Base-by-base conservation (phyloP, 2,329 filamentous ascomycete species). In the Aspergillus fijiensis region DNA sequence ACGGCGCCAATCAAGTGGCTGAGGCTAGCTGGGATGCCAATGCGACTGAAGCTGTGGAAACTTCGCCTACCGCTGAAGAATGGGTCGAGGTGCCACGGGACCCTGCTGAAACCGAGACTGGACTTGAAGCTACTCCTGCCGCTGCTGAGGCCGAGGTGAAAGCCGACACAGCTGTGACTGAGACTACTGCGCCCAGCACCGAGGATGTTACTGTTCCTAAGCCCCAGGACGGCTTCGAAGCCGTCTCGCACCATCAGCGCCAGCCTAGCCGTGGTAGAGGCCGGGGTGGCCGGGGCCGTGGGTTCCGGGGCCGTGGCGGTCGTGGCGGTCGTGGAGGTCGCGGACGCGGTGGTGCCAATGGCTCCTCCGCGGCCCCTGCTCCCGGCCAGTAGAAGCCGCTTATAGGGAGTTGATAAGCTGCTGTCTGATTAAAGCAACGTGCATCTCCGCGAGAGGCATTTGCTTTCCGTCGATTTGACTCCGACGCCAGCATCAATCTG, bases 51-150 rank as follows among this genome's bases (percentile, higher is more conserved):
- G 77, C 81, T 16, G 63, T 74, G 23, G 78, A 80, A 53, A 79
- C 82, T 58, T 79, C 82, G 25, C 72, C 82, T 12, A 73, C 73
- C 48, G 79, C 82, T 29, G 90, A 93, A 66, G 84, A 82, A 56
- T 95, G 91, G 85, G 89, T 96, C 61, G 86, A 92, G 73, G 81
- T 91, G 49, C 86, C 91, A 55, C 86, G 89, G 59, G 86, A 93
- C 70, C 84, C 88, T 51, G 79, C 85, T 55, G 92, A 96, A 81
- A 88, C 89, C 5, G 90, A 95, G 63, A 86, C 83, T 42, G 86
- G 85, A 42, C 73, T 86, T 48, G 78, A 82, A 51, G 85, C 86
- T 27, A 86, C 85, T n/a, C 84, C 87, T 51, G 86, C 85, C 6
- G 79, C 80, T 9, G 75, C 79, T 5, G 89, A 95, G 66, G 85